A percentile compares a stretch with the other conserved stretches of the same genome.
phyloP scores from a whole-genome alignment of 2,329 filamentous ascomycete genomes.

The Coniochaeta pulveracea region DNA sequence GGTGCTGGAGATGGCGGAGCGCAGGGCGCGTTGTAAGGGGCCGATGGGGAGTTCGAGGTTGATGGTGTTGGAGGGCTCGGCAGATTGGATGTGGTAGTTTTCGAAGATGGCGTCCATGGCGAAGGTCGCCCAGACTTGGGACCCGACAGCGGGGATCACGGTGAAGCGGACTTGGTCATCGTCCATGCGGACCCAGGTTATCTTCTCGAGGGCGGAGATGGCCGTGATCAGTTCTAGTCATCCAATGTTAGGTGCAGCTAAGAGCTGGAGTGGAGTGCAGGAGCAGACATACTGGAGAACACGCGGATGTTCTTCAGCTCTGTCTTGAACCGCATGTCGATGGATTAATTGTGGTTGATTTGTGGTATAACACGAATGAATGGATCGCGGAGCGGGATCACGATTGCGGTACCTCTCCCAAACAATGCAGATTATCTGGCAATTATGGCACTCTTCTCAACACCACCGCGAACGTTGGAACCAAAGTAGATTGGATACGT shows the following conservation, averaged over 20 bases:
- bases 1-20: conserved; percentile 71
- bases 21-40: conserved; percentile 81
- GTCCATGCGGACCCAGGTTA: conserved; percentile 84
- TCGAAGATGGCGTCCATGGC: conserved; percentile 78
- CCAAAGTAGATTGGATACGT: no score
- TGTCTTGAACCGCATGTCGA: conserved; percentile 54
- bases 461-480: no score
- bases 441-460: no score
- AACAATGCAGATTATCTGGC: no score
- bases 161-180: conserved; percentile 86
- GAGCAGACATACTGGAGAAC: conserved; percentile 42
- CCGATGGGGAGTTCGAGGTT: conserved; percentile 92
- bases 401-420: no score
- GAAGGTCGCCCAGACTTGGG: conserved; percentile 83
- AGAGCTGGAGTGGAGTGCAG: conserved; percentile 1
- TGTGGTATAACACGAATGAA: no score
- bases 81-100: conserved; percentile 75
- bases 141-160: conserved; percentile 86
- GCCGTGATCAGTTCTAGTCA: conserved; percentile 51
- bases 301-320: conserved; percentile 55
- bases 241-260: conserved; percentile 3
- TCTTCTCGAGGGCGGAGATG: conserved; percentile 60
- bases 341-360: not conserved
- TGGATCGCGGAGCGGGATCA: no score
- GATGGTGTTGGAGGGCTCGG: conserved; percentile 74